These are phyloP conservation scores for Onygenales sp. DNA, from an alignment of 2,329 filamentous ascomycete species.

Conservation along the genomic window DNA sequence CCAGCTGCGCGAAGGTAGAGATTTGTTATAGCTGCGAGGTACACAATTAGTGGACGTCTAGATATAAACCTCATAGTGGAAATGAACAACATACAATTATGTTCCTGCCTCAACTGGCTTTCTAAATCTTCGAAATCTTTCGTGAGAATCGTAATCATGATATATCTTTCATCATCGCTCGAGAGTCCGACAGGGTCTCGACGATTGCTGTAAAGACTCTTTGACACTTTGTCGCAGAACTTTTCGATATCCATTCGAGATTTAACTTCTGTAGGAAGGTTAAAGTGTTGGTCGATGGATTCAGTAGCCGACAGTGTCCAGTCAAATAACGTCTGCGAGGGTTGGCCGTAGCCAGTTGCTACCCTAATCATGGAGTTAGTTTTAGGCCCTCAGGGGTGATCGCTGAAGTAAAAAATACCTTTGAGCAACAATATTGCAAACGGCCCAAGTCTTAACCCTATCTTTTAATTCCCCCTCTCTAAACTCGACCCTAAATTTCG, in stretches of 20 bases:
- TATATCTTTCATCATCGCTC: slow-evolving; percentile 34
- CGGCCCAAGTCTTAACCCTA: slow-evolving; percentile 56
- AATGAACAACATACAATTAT: slow-evolving; percentile 26
- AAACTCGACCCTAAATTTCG: slow-evolving; percentile 43
- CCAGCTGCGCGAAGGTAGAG: slow-evolving; percentile 39
- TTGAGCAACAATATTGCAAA: slow-evolving; percentile 59
- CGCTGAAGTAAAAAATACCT: slow-evolving; percentile 32
- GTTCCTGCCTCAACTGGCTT: slow-evolving; percentile 37
- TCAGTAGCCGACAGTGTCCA: slow-evolving; percentile 44
- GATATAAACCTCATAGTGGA: background rate
- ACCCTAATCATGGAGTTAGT: slow-evolving; percentile 34
- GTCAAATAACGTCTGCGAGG: slow-evolving; percentile 52
- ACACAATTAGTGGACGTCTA: background rate
- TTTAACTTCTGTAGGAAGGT: slow-evolving; percentile 43
- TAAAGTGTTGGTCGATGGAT: slow-evolving; percentile 35
- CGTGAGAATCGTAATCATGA: slow-evolving; percentile 36
- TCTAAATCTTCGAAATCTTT: slow-evolving; percentile 43
- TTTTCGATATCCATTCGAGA: slow-evolving; percentile 47
- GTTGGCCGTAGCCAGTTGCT: slow-evolving; percentile 59
- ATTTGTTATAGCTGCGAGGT: slow-evolving; percentile 32
- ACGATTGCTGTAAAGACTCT: slow-evolving; percentile 47
- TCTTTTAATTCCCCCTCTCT: slow-evolving; percentile 55
- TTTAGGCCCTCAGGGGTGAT: slow-evolving; percentile 4
- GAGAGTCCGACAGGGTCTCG: slow-evolving; percentile 44
- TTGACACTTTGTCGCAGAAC: slow-evolving; percentile 49